Base-by-base conservation (phyloP, 2,329 filamentous ascomycete species). In the Fusarium camptoceras region DNA sequence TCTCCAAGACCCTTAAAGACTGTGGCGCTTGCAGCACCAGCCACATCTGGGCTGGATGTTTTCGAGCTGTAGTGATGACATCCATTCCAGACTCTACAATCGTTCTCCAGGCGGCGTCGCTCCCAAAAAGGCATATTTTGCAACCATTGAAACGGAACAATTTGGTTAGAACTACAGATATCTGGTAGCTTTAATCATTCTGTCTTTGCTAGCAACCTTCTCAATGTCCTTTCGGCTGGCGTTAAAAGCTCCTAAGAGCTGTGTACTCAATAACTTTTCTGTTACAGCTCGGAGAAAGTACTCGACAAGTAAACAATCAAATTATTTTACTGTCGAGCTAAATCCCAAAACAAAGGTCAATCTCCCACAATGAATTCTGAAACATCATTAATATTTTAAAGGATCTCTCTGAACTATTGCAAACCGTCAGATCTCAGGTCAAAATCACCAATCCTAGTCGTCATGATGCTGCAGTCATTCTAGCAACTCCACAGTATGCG, bases 401-500 rank as follows among this genome's bases (percentile, higher is more conserved):
- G 70, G 55, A 70, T 15, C 55, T 72, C 22, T 68, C 64, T 46
- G 62, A 57, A 14, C 28, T 73, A 12, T 59, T 73, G 31, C 57
- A 71, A 63, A 39, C 51, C 16, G 53, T 74, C 56, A 73, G 59
- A 15, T 58, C 60, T 14, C 72, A 75, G 51, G 61, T 74, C 43
- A 59, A 75, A 28, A 54, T 79, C 27, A 48, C 71, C 34, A 81
- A 80, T 28, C 66, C 74, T 27, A 50, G 64, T n/a, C 62, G 62
- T 14, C 77, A 80, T 42, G 70, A 85, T 67, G 83, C 82, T 9
- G 82, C 83, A 18, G 81, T 87, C 24, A 78, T 89, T 20, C 78
- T 89, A 12, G 82, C 82, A 20, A 87, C 86, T 22, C 82, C 81
- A 25, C 75, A 81, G 18, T 82, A 87, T 55, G 81, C 84, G n/a